Percentiles rank a stretch among this genome's conserved stretches.
phyloP scores from a whole-genome alignment of 2,329 filamentous ascomycete genomes.

The Penicillium paneum region DNA sequence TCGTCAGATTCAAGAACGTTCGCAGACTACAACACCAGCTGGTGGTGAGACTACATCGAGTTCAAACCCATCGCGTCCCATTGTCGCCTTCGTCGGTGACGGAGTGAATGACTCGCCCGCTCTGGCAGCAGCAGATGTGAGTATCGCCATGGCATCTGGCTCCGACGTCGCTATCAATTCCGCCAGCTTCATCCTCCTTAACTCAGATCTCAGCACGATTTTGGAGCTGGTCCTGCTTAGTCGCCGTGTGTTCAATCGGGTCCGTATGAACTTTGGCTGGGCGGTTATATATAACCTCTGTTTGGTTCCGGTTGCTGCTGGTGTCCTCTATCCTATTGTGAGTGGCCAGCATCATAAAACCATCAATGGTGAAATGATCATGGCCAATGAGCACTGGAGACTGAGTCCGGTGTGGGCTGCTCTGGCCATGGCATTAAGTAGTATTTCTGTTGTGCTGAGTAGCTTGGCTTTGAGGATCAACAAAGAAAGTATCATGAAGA shows the following conservation, averaged over 20 bases:
- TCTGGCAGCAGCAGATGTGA: constrained; percentile 74
- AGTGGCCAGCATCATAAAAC: constrained; percentile 37
- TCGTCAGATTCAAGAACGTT: constrained; percentile 34
- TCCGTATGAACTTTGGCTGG: constrained; percentile 84
- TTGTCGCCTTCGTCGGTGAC: constrained; percentile 81
- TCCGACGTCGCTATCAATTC: constrained; percentile 80
- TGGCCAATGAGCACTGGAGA: constrained; percentile 42
- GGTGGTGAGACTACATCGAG: neutral
- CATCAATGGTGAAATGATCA: constrained; percentile 32
- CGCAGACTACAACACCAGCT: neutral
- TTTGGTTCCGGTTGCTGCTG: constrained; percentile 76
- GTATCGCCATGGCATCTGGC: constrained; percentile 76
- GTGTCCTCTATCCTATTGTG: constrained; percentile 66
- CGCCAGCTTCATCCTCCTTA: constrained; percentile 76
- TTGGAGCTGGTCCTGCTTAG: constrained; percentile 71
- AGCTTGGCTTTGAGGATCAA: constrained; percentile 67
- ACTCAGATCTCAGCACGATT: constrained; percentile 66
- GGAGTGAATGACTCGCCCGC: constrained; percentile 85
- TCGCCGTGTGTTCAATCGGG: constrained; percentile 68
- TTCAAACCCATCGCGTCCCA: constrained; percentile 39
- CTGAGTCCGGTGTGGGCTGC: constrained; percentile 68
- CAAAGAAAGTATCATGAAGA: constrained; percentile 20
- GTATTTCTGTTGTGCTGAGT: constrained; percentile 81
- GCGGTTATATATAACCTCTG: constrained; percentile 77
- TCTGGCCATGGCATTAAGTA: constrained; percentile 88